phyloP scores from a whole-genome alignment of 495 filamentous ascomycete species.

The Massariosphaeria phaeospora region DNA sequence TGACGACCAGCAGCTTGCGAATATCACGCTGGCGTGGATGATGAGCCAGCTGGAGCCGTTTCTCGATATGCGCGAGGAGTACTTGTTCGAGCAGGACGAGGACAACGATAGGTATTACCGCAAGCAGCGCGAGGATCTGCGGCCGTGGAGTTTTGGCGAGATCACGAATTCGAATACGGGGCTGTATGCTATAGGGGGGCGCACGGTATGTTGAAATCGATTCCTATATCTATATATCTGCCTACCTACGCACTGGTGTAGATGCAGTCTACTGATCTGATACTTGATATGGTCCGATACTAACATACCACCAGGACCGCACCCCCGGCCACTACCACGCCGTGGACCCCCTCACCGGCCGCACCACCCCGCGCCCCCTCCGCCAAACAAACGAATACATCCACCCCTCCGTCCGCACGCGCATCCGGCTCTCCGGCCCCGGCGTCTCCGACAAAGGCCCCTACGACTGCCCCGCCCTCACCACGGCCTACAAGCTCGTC shows the following conservation, averaged over 20 bases:
- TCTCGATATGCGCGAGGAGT: slow-evolving; percentile 53
- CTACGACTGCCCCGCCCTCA: slow-evolving; percentile 52
- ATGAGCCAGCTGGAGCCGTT: slow-evolving; percentile 61
- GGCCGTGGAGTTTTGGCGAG: slow-evolving; percentile 57
- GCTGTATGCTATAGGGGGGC: slow-evolving; percentile 51
- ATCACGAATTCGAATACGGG: slow-evolving; percentile 48
- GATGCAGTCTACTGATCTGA: too few species aligned
- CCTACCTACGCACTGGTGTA: neutral
- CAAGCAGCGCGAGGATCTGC: slow-evolving; percentile 46
- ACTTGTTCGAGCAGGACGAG: slow-evolving; percentile 49
- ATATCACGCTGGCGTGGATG: slow-evolving; percentile 69
- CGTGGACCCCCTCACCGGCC: slow-evolving; percentile 48
- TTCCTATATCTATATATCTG: neutral
- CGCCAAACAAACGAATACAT: slow-evolving; percentile 60
- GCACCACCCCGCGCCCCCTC: slow-evolving; percentile 45
- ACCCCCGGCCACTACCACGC: slow-evolving; percentile 57
- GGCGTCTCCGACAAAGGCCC: slow-evolving; percentile 51
- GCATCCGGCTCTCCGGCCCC: slow-evolving; percentile 52
- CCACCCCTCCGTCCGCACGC: slow-evolving; percentile 56
- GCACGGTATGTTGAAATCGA: slow-evolving; percentile 36
- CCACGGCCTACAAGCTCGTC: slow-evolving; percentile 42
- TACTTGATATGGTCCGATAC: too few species aligned
- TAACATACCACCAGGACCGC: slow-evolving; percentile 36
- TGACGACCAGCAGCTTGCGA: slow-evolving; percentile 56
- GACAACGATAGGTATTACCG: slow-evolving; percentile 47